phyloP scores from a whole-genome alignment of 1,284 basidiomycete genomes.

The Trichosporon asahii region DNA sequence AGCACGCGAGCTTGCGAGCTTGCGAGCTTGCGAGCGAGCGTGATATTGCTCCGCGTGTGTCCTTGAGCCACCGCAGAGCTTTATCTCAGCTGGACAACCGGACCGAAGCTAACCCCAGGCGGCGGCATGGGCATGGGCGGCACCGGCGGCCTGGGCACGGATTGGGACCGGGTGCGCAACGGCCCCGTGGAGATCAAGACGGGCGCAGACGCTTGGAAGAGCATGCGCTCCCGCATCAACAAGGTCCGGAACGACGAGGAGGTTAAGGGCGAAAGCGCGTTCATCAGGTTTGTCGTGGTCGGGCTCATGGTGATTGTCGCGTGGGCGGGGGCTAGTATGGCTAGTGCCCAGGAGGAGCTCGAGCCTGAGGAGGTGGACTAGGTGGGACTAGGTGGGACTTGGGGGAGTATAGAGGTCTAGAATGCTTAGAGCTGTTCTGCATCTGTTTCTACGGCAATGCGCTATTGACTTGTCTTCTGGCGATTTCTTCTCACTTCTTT shows the following conservation, averaged over 20 bases:
- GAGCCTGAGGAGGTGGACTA: neutral
- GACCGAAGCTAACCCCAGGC: conserved; percentile 9
- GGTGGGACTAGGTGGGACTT: no score
- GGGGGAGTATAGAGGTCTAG: neutral
- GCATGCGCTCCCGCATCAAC: conserved; percentile 12
- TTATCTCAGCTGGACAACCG: no score
- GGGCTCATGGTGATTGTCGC: conserved; percentile 10
- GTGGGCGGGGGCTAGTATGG: conserved; percentile 13
- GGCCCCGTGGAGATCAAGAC: neutral
- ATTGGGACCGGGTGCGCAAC: neutral
- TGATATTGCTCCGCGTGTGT: no score
- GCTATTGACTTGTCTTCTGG: neutral
- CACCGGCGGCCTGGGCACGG: neutral
- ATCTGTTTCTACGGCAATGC: neutral
- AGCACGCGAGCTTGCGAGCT: neutral
- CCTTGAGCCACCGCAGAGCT: no score
- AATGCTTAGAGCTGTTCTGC: neutral
- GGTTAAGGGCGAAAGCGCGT: conserved; percentile 28
- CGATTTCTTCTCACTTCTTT: no score
- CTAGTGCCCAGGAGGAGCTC: neutral
- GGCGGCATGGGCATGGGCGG: conserved; percentile 23
- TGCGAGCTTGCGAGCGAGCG: no score
- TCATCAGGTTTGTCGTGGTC: conserved; percentile 35
- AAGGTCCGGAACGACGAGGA: conserved; percentile 25
- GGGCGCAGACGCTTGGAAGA: neutral